Conservation (phyloP, 2,329 filamentous ascomycete species). For the Pestalotiopsis sp. region DNA sequence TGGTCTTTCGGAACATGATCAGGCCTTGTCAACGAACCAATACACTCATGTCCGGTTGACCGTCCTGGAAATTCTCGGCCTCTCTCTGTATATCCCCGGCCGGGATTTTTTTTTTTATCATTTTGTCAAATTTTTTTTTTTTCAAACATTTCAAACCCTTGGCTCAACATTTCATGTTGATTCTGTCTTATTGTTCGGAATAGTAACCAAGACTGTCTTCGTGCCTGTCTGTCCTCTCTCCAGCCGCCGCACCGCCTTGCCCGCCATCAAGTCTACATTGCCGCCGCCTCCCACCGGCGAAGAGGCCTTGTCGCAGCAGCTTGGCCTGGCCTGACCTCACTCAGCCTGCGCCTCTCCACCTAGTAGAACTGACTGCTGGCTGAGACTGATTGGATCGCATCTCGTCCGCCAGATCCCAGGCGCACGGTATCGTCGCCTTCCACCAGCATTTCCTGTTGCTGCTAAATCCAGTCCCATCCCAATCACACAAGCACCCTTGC, state of each 20-base stretch:
- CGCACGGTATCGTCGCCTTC: constrained; percentile 11
- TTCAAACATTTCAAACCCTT: not conserved
- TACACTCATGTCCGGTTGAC: constrained; percentile 22
- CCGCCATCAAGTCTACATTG: not conserved
- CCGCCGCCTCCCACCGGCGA: not conserved
- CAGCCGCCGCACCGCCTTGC: not conserved
- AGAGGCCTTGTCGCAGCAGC: not conserved
- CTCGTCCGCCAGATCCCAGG: constrained; percentile 2
- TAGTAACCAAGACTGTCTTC: not conserved
- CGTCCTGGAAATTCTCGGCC: constrained; percentile 13
- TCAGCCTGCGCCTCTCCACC: not conserved
- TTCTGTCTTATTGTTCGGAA: not conserved
- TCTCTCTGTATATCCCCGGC: not conserved
- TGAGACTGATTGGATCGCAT: not conserved
- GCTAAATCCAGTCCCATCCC: not conserved
- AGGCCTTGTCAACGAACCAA: not conserved
- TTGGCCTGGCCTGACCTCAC: not conserved
- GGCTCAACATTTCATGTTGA: not conserved
- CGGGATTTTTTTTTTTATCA: not conserved
- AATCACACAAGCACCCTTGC: constrained; percentile 13
- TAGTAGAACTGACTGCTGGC: not conserved
- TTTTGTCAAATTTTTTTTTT: not conserved
- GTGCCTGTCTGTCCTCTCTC: not conserved
- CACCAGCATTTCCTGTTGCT: constrained; percentile 6
- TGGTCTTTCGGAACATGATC: constrained; percentile 24